Evolutionary conservation across 83 land plant genomes (phyloP).

Genomic region (Thuja plicata): DNA sequence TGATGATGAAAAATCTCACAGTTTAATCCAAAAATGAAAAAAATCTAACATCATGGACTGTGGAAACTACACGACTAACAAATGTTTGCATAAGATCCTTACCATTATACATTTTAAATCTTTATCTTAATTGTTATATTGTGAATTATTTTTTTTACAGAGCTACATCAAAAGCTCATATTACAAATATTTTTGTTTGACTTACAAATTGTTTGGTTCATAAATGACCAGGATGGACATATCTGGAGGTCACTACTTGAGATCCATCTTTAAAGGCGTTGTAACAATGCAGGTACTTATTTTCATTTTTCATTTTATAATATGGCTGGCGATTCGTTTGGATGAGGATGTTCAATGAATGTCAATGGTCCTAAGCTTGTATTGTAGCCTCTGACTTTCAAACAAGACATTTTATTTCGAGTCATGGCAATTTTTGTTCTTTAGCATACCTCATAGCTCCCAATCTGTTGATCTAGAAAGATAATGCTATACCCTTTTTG

Average conservation of each 20-base stretch:
- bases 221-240: conserved; percentile 49
- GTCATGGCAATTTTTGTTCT: not conserved
- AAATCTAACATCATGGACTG: too few species aligned
- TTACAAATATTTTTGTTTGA: not conserved
- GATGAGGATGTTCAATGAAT: not conserved
- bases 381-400: not conserved
- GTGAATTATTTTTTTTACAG: not conserved
- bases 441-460: not conserved
- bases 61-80: not conserved
- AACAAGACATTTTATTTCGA: not conserved
- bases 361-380: not conserved
- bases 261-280: conserved; percentile 52
- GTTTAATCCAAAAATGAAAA: too few species aligned
- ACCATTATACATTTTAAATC: not conserved
- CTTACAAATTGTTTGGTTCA: not conserved
- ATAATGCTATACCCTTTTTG: not conserved
- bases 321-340: not conserved
- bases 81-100: not conserved
- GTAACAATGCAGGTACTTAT: conserved; percentile 55
- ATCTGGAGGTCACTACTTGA: conserved; percentile 51
- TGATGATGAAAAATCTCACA: too few species aligned
- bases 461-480: not conserved
- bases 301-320: not conserved
- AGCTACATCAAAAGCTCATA: not conserved
- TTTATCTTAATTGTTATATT: not conserved